Conservation (phyloP, 176 grass and related monocot species). For the Triticum urartu region DNA sequence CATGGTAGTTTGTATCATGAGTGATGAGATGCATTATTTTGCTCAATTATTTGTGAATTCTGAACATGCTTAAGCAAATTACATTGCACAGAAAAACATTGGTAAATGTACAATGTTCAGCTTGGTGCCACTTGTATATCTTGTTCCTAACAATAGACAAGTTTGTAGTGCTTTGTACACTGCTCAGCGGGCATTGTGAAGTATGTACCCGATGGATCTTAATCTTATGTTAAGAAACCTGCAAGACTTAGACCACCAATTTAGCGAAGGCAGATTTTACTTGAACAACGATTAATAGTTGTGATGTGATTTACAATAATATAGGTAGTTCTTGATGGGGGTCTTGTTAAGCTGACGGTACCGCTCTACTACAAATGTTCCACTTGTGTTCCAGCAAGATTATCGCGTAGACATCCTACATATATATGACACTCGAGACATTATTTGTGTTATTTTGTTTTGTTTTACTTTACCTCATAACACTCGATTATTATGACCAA, state of each 20-base stretch:
- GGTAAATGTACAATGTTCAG: neutral
- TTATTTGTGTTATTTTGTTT: neutral
- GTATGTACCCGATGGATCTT: neutral
- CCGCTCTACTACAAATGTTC: neutral
- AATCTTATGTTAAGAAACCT: neutral
- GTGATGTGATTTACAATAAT: neutral
- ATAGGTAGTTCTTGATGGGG: neutral
- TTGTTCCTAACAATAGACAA: neutral
- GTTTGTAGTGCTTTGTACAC: neutral
- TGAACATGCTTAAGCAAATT: neutral
- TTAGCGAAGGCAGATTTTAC: neutral
- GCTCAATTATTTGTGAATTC: neutral
- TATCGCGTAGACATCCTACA: neutral
- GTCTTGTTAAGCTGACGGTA: neutral
- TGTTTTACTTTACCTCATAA: constrained; percentile 7
- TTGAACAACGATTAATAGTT: neutral
- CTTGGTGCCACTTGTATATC: neutral
- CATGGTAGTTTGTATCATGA: neutral
- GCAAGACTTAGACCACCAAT: neutral
- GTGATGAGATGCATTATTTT: neutral
- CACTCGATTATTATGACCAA: constrained; percentile 5
- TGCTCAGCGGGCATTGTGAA: neutral
- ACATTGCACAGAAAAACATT: neutral
- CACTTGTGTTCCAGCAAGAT: neutral
- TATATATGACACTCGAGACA: neutral